Conservation (phyloP, 73 alveolate genomes). For the Tetrahymena elliotti region DNA sequence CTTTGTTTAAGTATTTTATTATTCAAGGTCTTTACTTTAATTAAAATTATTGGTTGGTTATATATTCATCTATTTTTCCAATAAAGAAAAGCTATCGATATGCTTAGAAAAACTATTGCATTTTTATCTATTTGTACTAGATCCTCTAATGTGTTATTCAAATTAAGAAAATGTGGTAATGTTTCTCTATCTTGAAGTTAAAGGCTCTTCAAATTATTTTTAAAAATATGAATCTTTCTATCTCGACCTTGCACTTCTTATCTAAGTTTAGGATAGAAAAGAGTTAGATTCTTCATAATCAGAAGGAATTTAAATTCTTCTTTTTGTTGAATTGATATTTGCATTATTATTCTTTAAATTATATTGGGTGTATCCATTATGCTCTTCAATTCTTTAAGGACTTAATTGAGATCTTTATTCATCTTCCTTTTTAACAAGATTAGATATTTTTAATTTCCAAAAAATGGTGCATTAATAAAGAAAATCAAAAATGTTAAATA, state of each 20-base stretch:
- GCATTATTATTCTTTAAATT: background rate
- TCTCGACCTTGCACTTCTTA: background rate
- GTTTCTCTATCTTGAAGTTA: background rate
- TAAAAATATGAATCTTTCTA: too few species aligned
- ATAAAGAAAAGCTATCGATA: background rate
- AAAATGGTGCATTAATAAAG: background rate
- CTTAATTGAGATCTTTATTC: background rate
- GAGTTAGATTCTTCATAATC: background rate
- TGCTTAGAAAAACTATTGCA: background rate
- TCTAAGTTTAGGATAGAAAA: too few species aligned
- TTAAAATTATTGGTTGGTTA: background rate
- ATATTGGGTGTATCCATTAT: background rate
- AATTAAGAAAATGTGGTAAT: background rate
- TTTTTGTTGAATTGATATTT: background rate
- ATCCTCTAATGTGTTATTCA: background rate
- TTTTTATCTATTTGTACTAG: background rate
- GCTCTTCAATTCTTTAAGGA: background rate
- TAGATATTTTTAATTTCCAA: too few species aligned
- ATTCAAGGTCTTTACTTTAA: background rate
- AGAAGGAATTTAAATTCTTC: background rate
- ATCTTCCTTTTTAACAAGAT: background rate
- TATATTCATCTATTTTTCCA: background rate
- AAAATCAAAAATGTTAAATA: too few species aligned
- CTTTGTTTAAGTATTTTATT: background rate
- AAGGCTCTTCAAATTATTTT: background rate